phyloP scores from a whole-genome alignment of 1,284 basidiomycete species.

The Phellinidium pouzarii region DNA sequence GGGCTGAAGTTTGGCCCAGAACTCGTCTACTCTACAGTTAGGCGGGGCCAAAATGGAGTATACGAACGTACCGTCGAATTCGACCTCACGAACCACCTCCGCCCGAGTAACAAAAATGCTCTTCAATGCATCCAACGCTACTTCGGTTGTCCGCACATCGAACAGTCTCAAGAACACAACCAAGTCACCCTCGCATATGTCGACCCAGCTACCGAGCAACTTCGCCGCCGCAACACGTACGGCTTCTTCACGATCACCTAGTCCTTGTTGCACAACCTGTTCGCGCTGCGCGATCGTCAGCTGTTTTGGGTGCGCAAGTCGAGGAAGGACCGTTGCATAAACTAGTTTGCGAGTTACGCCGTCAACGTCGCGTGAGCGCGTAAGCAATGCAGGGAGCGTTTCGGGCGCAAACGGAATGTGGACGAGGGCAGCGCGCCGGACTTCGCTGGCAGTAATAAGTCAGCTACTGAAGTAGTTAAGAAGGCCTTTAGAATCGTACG shows the following conservation, averaged over 20 bases:
- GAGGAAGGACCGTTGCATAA: slow-evolving; percentile 62
- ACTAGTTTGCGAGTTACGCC: slow-evolving; percentile 76
- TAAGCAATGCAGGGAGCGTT: slow-evolving; percentile 66
- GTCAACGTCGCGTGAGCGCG: slow-evolving; percentile 83
- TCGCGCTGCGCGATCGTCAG: slow-evolving; percentile 76
- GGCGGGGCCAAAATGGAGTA: background rate
- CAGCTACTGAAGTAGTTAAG: background rate
- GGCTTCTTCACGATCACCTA: slow-evolving; percentile 82
- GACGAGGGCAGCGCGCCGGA: slow-evolving; percentile 81
- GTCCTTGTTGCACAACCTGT: slow-evolving; percentile 70
- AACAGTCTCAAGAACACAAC: slow-evolving; percentile 57
- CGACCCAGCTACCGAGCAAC: slow-evolving; percentile 75
- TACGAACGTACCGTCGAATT: slow-evolving; percentile 62
- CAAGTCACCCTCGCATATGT: slow-evolving; percentile 31
- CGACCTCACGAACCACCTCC: slow-evolving; percentile 57
- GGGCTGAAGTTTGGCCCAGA: slow-evolving; percentile 73
- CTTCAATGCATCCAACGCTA: slow-evolving; percentile 62
- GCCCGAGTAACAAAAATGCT: slow-evolving; percentile 56
- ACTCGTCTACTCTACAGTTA: slow-evolving; percentile 45
- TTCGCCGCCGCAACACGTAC: slow-evolving; percentile 78
- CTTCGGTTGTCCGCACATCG: slow-evolving; percentile 43
- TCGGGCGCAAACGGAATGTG: slow-evolving; percentile 62
- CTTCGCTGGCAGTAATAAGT: slow-evolving; percentile 54
- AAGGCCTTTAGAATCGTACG: slow-evolving; percentile 3
- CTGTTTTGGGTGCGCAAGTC: slow-evolving; percentile 57